Evolutionary conservation across 2,329 filamentous ascomycete genomes (phyloP), one percentile per base, ranked within the genome.

Genomic region (Fusarium graminum): DNA sequence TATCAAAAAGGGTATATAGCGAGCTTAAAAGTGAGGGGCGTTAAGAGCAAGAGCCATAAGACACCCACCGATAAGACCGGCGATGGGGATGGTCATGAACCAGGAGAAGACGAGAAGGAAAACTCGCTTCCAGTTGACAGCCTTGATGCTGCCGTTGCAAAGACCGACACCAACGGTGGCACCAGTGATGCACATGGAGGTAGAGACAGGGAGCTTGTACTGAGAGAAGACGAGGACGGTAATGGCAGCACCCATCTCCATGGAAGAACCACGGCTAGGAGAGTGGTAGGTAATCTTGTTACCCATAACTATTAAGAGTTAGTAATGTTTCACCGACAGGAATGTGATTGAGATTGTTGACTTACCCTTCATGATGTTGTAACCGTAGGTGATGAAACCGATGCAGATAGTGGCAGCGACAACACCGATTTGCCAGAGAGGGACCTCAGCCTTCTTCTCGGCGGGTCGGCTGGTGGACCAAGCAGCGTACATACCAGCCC

Each of bases 331-430:
- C 38, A 11, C 6, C 22, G 14, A 12, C 0, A 12, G n/a, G 2
- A 22, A 30, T 25, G n/a, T 3, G n/a, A 3, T n/a, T 14, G 14
- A 9, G 8, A 36, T 17, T 36, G 9, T n/a, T 36, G 34, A 67
- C 83, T 77, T 79, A 88, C 86, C 88, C 81, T 91, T 92, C 90
- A 93, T 93, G 80, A 93, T 93, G 82, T 93, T 92, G 81, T 92
- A 93, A 11, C 90, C 91, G 72, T 92, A 93, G 14, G 90, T 92
- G 74, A 89, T 82, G 57, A 93, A 83, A 69, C 90, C 91, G 40
- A 88, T 65, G 44, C 84, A 91, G 74, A 92, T 88, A 38, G 82
- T 86, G 2, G 82, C 76, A 26, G 87, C 83, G 13, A 91, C 80
- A 17, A 93, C 89, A 49, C 88, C 91, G 53, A 94, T 84, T 78